A percentile compares a stretch with the other conserved stretches of the same genome.
Conservation (phyloP, 495 filamentous ascomycete species). For the Penicillium steckii region DNA sequence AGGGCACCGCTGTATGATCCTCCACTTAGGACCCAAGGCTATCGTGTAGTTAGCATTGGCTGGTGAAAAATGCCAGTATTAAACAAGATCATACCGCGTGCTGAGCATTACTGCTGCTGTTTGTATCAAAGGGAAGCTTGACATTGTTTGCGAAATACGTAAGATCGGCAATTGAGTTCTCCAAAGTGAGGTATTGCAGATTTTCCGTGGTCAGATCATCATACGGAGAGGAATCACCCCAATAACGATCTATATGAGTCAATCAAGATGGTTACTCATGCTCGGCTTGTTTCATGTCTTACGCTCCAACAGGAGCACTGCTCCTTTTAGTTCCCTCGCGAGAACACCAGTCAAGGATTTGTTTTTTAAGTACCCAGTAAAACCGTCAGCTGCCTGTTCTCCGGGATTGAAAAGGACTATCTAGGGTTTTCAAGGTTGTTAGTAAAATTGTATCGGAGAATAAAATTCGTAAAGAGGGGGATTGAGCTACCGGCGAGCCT, state of each 20-base stretch:
- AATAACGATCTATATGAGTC: slow-evolving; percentile 50
- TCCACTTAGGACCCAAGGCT: slow-evolving; percentile 63
- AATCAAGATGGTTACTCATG: neutral
- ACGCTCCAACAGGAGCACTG: slow-evolving; percentile 59
- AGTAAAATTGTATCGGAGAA: slow-evolving; percentile 6
- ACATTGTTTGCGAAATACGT: slow-evolving; percentile 61
- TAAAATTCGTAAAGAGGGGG: neutral
- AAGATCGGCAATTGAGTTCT: slow-evolving; percentile 61
- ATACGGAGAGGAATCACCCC: slow-evolving; percentile 62
- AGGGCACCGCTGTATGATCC: slow-evolving; percentile 67
- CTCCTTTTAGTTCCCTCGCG: slow-evolving; percentile 54
- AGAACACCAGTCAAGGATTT: slow-evolving; percentile 48
- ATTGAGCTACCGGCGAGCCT: slow-evolving; percentile 48
- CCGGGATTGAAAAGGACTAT: slow-evolving; percentile 59
- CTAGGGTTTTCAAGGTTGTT: slow-evolving; percentile 14
- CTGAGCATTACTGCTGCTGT: slow-evolving; percentile 49
- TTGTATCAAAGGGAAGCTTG: slow-evolving; percentile 55
- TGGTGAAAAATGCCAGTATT: neutral
- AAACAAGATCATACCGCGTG: slow-evolving; percentile 44
- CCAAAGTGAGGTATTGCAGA: slow-evolving; percentile 60
- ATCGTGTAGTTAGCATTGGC: neutral
- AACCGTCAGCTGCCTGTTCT: slow-evolving; percentile 51
- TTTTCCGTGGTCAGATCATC: slow-evolving; percentile 52
- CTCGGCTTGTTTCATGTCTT: slow-evolving; percentile 7
- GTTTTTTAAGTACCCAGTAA: slow-evolving; percentile 47